These are phyloP conservation scores for Suillus spraguei DNA, from an alignment of 768 basidiomycete genomes.

Conservation along the genomic window DNA sequence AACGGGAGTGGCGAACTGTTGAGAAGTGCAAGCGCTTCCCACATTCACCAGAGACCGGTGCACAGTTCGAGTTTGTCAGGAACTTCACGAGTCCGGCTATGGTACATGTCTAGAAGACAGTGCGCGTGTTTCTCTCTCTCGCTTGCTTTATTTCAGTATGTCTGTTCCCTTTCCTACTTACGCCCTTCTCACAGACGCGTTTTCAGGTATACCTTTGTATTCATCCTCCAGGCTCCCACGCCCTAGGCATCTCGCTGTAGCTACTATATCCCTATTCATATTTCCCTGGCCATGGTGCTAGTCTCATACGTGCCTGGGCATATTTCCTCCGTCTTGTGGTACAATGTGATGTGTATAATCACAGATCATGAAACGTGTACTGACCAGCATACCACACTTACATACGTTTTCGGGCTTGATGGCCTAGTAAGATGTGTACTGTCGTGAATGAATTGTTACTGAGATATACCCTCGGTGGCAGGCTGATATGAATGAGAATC, in stretches of 20 bases:
- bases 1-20: constrained; percentile 70
- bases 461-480: background rate
- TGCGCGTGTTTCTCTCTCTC: background rate
- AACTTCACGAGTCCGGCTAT: constrained; percentile 41
- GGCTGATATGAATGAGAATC: background rate
- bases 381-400: background rate
- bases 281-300: background rate
- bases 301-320: background rate
- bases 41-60: constrained; percentile 77
- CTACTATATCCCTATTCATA: constrained; percentile 5
- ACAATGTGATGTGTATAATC: background rate
- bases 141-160: background rate
- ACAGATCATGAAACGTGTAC: background rate
- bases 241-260: background rate
- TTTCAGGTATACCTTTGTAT: background rate
- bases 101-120: background rate
- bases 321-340: background rate
- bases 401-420: background rate
- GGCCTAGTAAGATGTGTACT: background rate
- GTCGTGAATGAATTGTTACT: background rate
- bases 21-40: constrained; percentile 79
- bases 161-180: background rate
- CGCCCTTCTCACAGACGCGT: background rate
- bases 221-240: background rate
- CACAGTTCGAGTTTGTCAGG: constrained; percentile 75